Percentiles rank a stretch among this genome's conserved stretches.
phyloP scores from a whole-genome alignment of 2,329 filamentous ascomycete species.

The Sporothrix phasma region DNA sequence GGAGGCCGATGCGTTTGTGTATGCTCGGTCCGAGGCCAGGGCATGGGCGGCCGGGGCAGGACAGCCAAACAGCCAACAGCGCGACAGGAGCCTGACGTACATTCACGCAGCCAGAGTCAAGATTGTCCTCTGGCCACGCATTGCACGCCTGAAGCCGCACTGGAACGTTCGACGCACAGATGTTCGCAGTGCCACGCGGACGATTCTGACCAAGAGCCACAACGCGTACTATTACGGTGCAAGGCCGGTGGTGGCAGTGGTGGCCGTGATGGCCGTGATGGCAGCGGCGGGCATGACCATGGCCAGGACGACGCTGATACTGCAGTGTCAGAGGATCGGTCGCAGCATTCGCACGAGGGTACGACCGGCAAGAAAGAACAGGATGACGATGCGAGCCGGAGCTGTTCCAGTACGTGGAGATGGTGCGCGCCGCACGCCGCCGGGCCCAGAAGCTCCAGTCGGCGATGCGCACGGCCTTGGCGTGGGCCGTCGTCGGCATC shows the following conservation, averaged over 20 bases:
- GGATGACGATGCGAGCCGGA: constrained; percentile 10
- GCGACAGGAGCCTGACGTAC: not conserved
- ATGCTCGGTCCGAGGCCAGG: constrained; percentile 2
- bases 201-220: constrained; percentile 21
- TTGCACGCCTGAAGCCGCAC: constrained; percentile 23
- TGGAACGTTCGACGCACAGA: constrained; percentile 5
- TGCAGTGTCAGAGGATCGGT: not conserved
- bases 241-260: not conserved
- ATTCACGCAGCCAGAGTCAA: constrained; percentile 23
- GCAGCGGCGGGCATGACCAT: not conserved
- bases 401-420: constrained; percentile 17
- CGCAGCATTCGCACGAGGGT: not conserved
- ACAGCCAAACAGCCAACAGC: too few species aligned
- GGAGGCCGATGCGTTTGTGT: constrained; percentile 6
- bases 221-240: constrained; percentile 26
- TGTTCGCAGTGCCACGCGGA: constrained; percentile 17
- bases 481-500: not conserved
- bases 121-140: constrained; percentile 24
- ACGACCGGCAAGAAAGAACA: not conserved
- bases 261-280: not conserved
- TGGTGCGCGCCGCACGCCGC: not conserved
- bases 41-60: not conserved
- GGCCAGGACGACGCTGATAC: not conserved
- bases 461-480: not conserved
- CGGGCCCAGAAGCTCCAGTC: too few species aligned